These are phyloP conservation scores for Neofusicoccum ribis DNA, from an alignment of 2,329 filamentous ascomycete species.

Conservation along the genomic window DNA sequence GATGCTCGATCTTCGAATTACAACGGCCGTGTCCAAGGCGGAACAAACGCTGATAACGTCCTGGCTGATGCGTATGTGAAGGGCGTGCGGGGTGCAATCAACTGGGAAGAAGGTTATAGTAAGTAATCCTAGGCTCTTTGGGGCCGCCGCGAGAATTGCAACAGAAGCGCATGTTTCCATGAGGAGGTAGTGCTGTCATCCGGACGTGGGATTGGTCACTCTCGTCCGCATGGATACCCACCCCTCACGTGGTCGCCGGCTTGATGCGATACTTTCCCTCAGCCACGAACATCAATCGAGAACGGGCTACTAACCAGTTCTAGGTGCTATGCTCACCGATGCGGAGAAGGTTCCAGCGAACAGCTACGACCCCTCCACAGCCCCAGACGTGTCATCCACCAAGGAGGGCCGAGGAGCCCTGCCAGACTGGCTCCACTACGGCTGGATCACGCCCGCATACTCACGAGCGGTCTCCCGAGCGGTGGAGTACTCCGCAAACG, in stretches of 20 bases:
- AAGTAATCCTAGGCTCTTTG: not conserved
- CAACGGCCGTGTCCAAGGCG: conserved; percentile 69
- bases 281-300: too few relatives aligned
- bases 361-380: conserved; percentile 57
- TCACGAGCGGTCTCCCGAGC: conserved; percentile 64
- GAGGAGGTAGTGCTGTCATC: too few relatives aligned
- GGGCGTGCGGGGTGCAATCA: conserved; percentile 60
- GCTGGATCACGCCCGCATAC: conserved; percentile 65
- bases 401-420: conserved; percentile 69
- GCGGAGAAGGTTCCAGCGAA: conserved; percentile 64
- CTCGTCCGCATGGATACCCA: too few relatives aligned
- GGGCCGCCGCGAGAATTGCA: not conserved
- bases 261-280: too few relatives aligned
- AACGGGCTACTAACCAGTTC: not conserved
- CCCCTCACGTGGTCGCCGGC: too few relatives aligned
- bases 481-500: conserved; percentile 68
- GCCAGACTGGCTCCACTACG: conserved; percentile 65
- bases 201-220: too few relatives aligned
- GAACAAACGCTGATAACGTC: conserved; percentile 70
- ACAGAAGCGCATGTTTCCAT: too few relatives aligned
- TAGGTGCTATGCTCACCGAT: conserved; percentile 62
- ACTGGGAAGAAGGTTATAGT: conserved; percentile 56
- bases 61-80: conserved; percentile 73
- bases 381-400: conserved; percentile 58
- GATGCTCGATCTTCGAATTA: conserved; percentile 68